Percentiles rank a stretch among this genome's conserved stretches.
These are phyloP conservation scores for Nitzschia sp. DNA, from an alignment of 108 stramenopile species.

Conservation along the genomic window DNA sequence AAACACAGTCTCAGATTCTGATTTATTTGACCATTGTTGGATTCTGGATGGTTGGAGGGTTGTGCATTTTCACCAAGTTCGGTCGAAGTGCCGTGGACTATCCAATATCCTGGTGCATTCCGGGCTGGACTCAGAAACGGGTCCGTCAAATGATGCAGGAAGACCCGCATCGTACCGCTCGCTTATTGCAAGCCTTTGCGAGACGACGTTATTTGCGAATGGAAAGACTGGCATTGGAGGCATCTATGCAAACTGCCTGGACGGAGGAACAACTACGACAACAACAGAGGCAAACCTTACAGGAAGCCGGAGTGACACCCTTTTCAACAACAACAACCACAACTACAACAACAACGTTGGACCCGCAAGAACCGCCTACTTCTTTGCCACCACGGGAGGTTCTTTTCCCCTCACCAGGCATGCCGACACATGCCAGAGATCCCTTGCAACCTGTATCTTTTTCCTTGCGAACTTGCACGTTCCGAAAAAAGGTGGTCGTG, in stretches of 20 bases:
- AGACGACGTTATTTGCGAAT: not conserved
- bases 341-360: not conserved
- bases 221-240: not conserved
- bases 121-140: not conserved
- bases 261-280: not conserved
- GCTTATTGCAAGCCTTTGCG: not conserved
- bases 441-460: not conserved
- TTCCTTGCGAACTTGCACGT: not conserved
- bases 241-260: not conserved
- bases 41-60: not conserved
- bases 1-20: not conserved
- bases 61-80: not conserved
- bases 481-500: not conserved
- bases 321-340: not conserved
- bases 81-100: slow-evolving; percentile 8
- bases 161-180: not conserved
- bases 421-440: too few relatives aligned
- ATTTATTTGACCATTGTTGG: not conserved
- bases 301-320: not conserved
- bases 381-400: not conserved
- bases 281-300: not conserved
- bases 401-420: not conserved
- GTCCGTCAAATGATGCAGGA: not conserved
- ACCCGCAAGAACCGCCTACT: not conserved
- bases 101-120: not conserved